phyloP scores from a whole-genome alignment of 129 eudicot species.

The Flaveria ramosissima region DNA sequence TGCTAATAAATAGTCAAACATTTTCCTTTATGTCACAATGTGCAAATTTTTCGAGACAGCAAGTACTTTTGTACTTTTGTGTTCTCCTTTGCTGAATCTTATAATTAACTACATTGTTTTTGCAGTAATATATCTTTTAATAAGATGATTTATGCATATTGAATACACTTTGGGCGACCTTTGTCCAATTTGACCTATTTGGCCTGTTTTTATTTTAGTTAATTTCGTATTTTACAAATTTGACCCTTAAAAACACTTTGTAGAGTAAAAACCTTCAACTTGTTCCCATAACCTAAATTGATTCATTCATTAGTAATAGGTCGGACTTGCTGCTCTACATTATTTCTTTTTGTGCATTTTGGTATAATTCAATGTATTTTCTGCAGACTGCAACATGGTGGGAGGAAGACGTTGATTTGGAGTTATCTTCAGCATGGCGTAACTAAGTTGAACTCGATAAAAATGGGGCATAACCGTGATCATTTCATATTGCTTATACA shows the following conservation, averaged over 20 bases:
- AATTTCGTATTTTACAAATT: too few relatives aligned
- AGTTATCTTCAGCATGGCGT: slow-evolving; percentile 91
- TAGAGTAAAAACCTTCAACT: neutral
- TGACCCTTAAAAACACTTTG: neutral
- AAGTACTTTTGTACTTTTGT: neutral
- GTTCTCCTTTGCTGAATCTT: neutral
- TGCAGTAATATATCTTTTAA: neutral
- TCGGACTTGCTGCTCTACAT: too few relatives aligned
- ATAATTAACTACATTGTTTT: neutral
- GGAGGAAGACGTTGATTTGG: slow-evolving; percentile 87
- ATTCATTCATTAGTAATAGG: neutral
- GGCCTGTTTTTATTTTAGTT: neutral
- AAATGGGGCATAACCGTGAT: slow-evolving; percentile 19
- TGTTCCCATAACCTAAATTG: neutral
- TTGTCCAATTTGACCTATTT: neutral
- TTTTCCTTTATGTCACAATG: neutral
- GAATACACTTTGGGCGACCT: neutral
- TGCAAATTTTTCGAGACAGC: neutral
- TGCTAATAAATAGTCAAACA: slow-evolving; percentile 11
- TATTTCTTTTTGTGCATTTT: too few relatives aligned
- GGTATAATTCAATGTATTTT: slow-evolving; percentile 3
- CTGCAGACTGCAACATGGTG: slow-evolving; percentile 91
- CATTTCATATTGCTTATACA: slow-evolving; percentile 6
- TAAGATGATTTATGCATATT: neutral
- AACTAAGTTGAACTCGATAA: slow-evolving; percentile 45